phyloP scores from a whole-genome alignment of 192 early-diverging fungal genomes.

The Linnemannia exigua region DNA sequence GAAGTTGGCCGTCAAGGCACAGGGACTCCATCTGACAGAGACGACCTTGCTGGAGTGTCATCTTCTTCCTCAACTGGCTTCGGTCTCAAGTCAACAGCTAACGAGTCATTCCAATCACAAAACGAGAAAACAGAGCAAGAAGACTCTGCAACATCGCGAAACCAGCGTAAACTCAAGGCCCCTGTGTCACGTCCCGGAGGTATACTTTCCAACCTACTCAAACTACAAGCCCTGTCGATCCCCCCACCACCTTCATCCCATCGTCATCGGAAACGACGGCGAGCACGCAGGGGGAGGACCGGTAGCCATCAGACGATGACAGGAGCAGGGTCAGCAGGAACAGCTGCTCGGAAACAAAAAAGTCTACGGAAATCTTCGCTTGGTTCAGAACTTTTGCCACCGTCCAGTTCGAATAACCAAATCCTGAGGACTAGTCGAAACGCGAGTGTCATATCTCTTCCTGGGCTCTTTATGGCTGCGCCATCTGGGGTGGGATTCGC shows the following conservation, averaged over 20 bases:
- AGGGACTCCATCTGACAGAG: neutral
- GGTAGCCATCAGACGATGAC: neutral
- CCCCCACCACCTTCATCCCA: constrained; percentile 23
- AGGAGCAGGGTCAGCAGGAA: neutral
- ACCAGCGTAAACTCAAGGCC: neutral
- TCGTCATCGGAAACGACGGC: constrained; percentile 10
- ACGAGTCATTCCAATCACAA: neutral
- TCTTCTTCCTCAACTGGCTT: neutral
- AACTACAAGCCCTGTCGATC: constrained; percentile 34
- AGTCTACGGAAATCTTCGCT: neutral
- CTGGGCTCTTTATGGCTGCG: constrained; percentile 32
- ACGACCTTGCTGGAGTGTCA: no score
- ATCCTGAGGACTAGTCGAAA: constrained; percentile 13
- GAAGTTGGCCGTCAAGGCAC: neutral
- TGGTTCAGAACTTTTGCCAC: constrained; percentile 5
- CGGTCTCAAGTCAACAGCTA: neutral
- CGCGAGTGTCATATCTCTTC: constrained; percentile 29
- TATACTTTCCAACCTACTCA: constrained; percentile 48
- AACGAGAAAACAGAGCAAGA: neutral
- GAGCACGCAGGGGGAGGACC: neutral
- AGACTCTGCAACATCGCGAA: neutral
- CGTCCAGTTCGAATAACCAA: neutral
- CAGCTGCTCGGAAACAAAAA: constrained; percentile 5
- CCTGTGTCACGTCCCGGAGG: constrained; percentile 24
- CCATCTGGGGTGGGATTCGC: constrained; percentile 20